Evolutionary conservation across 2,329 filamentous ascomycete genomes (phyloP).

Genomic region (Aspergillus quadrilineatus): DNA sequence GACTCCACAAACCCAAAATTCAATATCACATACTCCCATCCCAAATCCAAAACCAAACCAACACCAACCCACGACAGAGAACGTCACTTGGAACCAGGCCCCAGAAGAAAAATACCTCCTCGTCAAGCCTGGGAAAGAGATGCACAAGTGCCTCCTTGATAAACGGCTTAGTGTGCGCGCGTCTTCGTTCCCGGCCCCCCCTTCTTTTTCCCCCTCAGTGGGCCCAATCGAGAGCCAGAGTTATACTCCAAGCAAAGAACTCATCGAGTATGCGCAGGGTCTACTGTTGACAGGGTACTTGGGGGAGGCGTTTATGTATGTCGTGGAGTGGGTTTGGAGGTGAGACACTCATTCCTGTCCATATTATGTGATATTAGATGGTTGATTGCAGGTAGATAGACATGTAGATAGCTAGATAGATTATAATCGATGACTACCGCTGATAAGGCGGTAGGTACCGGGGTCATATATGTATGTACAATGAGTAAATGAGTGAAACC

Average conservation of each 20-base stretch:
- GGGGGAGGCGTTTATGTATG: conserved; percentile 33
- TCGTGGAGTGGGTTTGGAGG: conserved; percentile 32
- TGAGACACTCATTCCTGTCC: background rate
- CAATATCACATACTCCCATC: conserved; percentile 20
- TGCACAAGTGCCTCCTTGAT: conserved; percentile 27
- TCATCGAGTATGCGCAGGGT: conserved; percentile 33
- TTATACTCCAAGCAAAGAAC: conserved; percentile 24
- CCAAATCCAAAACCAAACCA: background rate
- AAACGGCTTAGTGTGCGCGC: conserved; percentile 26
- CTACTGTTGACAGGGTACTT: conserved; percentile 26
- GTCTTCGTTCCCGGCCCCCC: background rate
- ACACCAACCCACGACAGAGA: background rate
- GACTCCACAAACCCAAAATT: conserved; percentile 27
- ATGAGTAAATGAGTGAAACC: too few relatives aligned
- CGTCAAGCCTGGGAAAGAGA: conserved; percentile 29
- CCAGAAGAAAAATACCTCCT: conserved; percentile 25
- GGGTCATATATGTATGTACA: too few relatives aligned
- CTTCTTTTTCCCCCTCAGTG: background rate
- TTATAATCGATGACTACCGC: too few relatives aligned
- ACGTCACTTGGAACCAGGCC: background rate
- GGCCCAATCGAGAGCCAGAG: background rate
- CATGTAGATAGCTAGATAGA: too few relatives aligned
- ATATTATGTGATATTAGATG: too few relatives aligned
- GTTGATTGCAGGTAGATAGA: too few relatives aligned
- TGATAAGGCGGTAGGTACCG: too few relatives aligned